Base-by-base conservation (phyloP, 164 flowering plant genomes). In the Nelumbo lutea region DNA sequence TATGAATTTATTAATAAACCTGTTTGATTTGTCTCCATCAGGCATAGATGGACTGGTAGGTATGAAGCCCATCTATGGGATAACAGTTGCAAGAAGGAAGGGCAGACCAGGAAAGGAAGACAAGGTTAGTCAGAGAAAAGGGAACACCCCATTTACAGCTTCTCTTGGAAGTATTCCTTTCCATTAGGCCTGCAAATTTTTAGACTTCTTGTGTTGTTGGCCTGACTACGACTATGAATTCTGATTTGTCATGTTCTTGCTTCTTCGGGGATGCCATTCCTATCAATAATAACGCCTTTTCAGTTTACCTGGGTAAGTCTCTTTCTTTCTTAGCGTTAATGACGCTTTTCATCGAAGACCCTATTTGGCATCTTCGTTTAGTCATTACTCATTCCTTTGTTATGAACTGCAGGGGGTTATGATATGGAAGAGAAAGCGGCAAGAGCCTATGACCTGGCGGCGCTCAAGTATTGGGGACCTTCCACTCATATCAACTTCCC, bases 31-130 rank as follows among this genome's bases (percentile, higher is more conserved):
- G 14, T 42, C 15, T 41, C 8, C 38, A 59, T 69, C 84, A 88
- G 97, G 72, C 97, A 91, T 80, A 82, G 97, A 64, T 91, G 97
- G 97, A 91, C 96, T 45, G 96, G 96, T 48, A 88, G 96, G 78
- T 90, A 90, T 75, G 97, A 91, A 76, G 97, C 97, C 6, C 97
- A 91, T 81, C 80, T 91, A 2, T 91, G 97, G 97, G 97, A 91
- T 64, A 91, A 91, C 72, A 91, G 97, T 70, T 88, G 94, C 84
- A 90, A 88, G 87, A 90, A 88, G 70, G 97, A 91, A 75, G 97
- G 97, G 42, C 96, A 91, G 74, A 90, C 88, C 66, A 88, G 97
- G 68, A 91, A 91, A 81, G 97, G 97, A 67, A 90, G 97, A 70
- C 97, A 91, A 90, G 97, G 97, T 91, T 73, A 71, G 86, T 76